Evolutionary conservation across 2,329 filamentous ascomycete genomes (phyloP), one percentile per base, ranked within the genome.

Genomic region (Fusarium begoniae): DNA sequence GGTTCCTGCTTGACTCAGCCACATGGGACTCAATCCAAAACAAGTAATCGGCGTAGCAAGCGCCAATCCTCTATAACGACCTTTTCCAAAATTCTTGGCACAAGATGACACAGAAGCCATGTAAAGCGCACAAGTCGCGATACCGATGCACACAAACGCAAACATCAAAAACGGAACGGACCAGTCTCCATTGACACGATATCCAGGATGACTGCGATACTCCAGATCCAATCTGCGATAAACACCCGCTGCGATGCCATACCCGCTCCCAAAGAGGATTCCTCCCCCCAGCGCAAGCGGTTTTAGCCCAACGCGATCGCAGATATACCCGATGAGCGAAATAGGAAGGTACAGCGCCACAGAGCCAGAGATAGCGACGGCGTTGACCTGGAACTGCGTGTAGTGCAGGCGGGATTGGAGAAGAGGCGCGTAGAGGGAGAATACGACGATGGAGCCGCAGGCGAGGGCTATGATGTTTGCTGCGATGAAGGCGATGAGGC

Each of bases 61-160:
- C 69, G 97, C 96, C 57, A 99, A 85, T 0, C 96, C 96, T 78
- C 96, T 93, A 79, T 97, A 92, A 79, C 92, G 93, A 8, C 95
- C 94, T 69, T 93, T 91, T 55, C 95, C 95, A 83, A 98, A 99
- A 84, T 98, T 99, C 90, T 99, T 99, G 41, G 96, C 96, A 80
- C 95, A 98, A 0, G 96, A 97, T 12, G 96, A 96, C n/a, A 99
- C 92, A 5, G 94, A 92, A 57, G 92, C 90, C 63, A 98, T 87
- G 82, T 98, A 99, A 90, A 98, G 95, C 81, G 90, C 90, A 74
- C 93, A 94, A 1, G 96, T 98, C 10, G 91, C 96, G 71, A 92
- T 88, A 4, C 96, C 96, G 66, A 99, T 91, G 58, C 89, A 88
- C 53, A 95, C 87, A 81, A 98, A 99, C 2, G 95, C 92, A 62